Conservation (phyloP, 225 moss, liverwort and hornwort species). For the Pleurozium schreberi region DNA sequence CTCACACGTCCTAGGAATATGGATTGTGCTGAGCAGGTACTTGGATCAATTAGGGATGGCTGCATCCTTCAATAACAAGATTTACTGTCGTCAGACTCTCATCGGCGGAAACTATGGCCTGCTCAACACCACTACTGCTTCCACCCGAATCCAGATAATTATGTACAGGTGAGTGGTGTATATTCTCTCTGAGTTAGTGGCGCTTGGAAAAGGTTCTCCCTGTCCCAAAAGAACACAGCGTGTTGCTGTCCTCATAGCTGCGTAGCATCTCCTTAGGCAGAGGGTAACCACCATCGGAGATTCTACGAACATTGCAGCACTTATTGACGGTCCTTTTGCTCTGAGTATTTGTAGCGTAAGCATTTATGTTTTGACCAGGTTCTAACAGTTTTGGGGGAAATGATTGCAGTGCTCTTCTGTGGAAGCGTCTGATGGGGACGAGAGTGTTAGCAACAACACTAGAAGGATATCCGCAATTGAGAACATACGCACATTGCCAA, state of each 20-base stretch:
- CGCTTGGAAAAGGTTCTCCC: not conserved
- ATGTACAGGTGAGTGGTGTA: constrained; percentile 51
- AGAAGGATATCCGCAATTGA: constrained; percentile 33
- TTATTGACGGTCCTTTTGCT: not conserved
- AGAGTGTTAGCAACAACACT: constrained; percentile 43
- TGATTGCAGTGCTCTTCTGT: constrained; percentile 59
- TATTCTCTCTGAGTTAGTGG: not conserved
- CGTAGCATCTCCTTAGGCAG: not conserved
- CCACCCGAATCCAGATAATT: constrained; percentile 84
- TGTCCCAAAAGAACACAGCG: not conserved
- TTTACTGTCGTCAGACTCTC: constrained; percentile 74
- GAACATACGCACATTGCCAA: constrained; percentile 75
- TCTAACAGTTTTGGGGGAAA: not conserved
- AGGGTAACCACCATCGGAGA: not conserved
- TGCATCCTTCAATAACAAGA: constrained; percentile 71
- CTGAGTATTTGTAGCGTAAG: not conserved
- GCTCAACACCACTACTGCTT: constrained; percentile 50
- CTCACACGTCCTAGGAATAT: not conserved
- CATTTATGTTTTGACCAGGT: not conserved
- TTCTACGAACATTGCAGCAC: not conserved
- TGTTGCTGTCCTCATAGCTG: not conserved
- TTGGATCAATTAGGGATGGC: constrained; percentile 86
- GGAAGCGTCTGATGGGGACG: constrained; percentile 65
- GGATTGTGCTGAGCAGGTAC: constrained; percentile 56
- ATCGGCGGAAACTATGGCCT: constrained; percentile 91